A percentile compares a stretch with the other conserved stretches of the same genome.
phyloP scores from a whole-genome alignment of 2,329 filamentous ascomycete genomes.

The Hansfordia pulvinata region DNA sequence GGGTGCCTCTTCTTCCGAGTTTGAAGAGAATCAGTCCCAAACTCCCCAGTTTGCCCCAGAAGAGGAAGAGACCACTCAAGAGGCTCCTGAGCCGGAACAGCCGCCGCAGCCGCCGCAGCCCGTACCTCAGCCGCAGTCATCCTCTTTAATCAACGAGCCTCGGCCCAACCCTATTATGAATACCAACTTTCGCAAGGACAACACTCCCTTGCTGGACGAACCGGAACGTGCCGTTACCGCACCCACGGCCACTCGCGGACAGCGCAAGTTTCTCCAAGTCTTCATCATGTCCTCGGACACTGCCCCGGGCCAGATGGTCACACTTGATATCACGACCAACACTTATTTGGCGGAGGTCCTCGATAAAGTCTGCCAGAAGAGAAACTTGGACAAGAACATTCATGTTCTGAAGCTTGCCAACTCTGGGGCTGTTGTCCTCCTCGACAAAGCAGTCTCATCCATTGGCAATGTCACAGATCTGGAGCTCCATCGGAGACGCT shows the following conservation, averaged over 20 bases:
- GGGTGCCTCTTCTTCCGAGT: conserved; percentile 54
- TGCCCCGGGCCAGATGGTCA: conserved; percentile 59
- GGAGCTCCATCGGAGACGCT: conserved; percentile 62
- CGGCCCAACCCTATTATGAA: conserved; percentile 47
- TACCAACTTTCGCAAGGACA: conserved; percentile 42
- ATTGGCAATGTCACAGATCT: conserved; percentile 64
- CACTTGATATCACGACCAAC: conserved; percentile 65
- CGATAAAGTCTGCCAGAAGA: conserved; percentile 63
- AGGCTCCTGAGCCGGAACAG: conserved; percentile 29
- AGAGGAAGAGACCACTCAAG: conserved; percentile 22
- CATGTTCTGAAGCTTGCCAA: conserved; percentile 68
- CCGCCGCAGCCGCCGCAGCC: conserved; percentile 29
- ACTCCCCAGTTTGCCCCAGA: conserved; percentile 56
- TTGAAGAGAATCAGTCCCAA: conserved; percentile 51
- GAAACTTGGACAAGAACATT: conserved; percentile 65
- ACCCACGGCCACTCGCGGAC: conserved; percentile 37
- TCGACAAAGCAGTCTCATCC: conserved; percentile 67
- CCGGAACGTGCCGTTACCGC: conserved; percentile 32
- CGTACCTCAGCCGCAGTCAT: too few species aligned
- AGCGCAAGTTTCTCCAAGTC: conserved; percentile 57
- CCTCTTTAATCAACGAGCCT: conserved; percentile 22
- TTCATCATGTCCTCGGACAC: conserved; percentile 59
- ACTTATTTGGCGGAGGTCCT: conserved; percentile 75
- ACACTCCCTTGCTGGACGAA: conserved; percentile 39
- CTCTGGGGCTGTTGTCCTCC: conserved; percentile 60